Base-by-base conservation (phyloP, 305 asterid genomes). In the Fraxinus paxiana region DNA sequence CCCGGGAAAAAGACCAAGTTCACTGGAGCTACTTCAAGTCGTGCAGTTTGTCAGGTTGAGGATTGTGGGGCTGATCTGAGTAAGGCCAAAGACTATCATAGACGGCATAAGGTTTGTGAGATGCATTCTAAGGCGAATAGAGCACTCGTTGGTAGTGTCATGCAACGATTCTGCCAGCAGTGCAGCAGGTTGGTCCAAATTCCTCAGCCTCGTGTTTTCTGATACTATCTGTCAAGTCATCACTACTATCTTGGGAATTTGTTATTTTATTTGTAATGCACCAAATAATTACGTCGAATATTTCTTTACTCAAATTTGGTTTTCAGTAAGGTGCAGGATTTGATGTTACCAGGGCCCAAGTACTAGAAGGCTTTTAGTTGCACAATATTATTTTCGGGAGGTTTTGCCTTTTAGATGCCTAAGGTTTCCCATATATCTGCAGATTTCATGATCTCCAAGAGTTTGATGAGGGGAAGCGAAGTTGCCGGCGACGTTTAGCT, bases 91-190 rank as follows among this genome's bases (percentile, higher is more conserved):
- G 92, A 90, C 73, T 94, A 92, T 82, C 98, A 92, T 83, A 83
- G 97, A 41, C 87, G 97, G 24, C 98, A 94, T 83, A 94, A 94
- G 81, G 98, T 92, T 51, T 94, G 98, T 81, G 91, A 92, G 90
- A 83, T 85, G 88, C 97, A 92, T 80, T 92, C 97, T 73, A 92
- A 94, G 86, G 91, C 94, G 59, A 88, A 78, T 77, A 87, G 81
- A 70, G 97, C 95, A 5, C 92, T 90, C 31, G 90, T 94, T 4
- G 92, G 87, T 17, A 91, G 88, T 82, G 87, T 87, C 80, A 85
- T 91, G 94, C 97, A 91, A 88, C 93, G 98, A 0, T 94, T 94
- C 84, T 94, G 98, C 87, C 97, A 92, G 90, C 98, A 92, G 90
- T 94, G 98, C 83, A 94, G 97, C 90, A 91, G 98, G 97, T 93